Evolutionary conservation across 2,329 filamentous ascomycete genomes (phyloP).

Genomic region (Cadophora malorum): DNA sequence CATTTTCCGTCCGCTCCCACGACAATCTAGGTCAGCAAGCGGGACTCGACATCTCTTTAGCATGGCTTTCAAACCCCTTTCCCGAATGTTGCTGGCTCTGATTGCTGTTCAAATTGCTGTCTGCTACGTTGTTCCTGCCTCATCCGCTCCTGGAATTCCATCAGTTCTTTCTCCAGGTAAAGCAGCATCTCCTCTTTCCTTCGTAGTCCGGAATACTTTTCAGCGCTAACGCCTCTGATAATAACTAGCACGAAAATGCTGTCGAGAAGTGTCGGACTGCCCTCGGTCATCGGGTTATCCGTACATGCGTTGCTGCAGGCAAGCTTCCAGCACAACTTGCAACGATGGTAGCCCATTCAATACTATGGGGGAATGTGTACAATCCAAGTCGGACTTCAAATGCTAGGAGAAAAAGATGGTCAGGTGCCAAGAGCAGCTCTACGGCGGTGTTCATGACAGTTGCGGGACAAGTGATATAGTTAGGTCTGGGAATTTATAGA

Average conservation of each 20-base stretch:
- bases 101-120: neutral
- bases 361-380: neutral
- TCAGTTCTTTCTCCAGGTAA: slow-evolving; percentile 1
- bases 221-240: neutral
- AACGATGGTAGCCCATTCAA: slow-evolving; percentile 15
- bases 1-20: too few species aligned
- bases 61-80: slow-evolving; percentile 2
- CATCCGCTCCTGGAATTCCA: neutral
- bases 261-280: slow-evolving; percentile 14
- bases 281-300: neutral
- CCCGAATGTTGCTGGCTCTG: neutral
- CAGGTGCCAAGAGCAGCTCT: too few species aligned
- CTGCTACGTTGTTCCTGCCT: slow-evolving; percentile 1
- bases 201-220: neutral
- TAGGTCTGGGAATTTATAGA: neutral
- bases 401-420: neutral
- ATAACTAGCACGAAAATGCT: neutral
- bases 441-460: too few species aligned
- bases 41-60: neutral
- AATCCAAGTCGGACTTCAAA: slow-evolving; percentile 5
- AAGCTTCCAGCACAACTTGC: slow-evolving; percentile 8
- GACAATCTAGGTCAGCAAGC: neutral
- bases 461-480: neutral
- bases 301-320: slow-evolving; percentile 16
- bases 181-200: neutral